Conservation (phyloP, 129 eudicot species). For the Saussurea involucrata region DNA sequence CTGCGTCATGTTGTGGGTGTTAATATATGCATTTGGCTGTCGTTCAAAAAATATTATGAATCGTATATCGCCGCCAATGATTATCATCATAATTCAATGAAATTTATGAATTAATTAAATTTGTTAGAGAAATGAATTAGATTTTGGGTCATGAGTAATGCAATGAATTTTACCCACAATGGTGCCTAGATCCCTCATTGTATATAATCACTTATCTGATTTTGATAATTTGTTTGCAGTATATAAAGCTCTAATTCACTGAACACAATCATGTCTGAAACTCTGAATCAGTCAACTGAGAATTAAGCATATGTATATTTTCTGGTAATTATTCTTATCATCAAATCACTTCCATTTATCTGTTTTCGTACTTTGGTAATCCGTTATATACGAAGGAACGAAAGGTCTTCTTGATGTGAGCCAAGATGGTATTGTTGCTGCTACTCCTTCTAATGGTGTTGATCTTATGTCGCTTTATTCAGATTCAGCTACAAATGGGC, state of each 20-base stretch:
- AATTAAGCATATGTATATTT: neutral
- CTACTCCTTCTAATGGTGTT: slow-evolving; percentile 38
- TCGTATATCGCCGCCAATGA: neutral
- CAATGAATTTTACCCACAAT: neutral
- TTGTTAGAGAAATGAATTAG: neutral
- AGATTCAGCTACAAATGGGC: slow-evolving; percentile 42
- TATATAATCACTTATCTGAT: neutral
- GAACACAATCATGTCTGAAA: neutral
- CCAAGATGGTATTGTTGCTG: slow-evolving; percentile 35
- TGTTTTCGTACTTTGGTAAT: no score
- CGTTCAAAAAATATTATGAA: no score
- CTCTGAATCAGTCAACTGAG: neutral
- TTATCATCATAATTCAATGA: neutral
- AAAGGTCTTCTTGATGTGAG: slow-evolving; percentile 78
- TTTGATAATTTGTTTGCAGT: neutral
- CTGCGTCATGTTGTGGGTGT: no score
- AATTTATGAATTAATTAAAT: neutral
- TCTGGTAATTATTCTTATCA: slow-evolving; percentile 6
- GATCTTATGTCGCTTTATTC: slow-evolving; percentile 68
- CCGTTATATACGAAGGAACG: no score
- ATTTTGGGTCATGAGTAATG: neutral
- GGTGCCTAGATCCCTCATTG: neutral
- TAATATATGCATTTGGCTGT: no score
- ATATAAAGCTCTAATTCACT: neutral
- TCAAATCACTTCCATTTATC: neutral